These are phyloP conservation scores for Pseudogymnoascus sp. DNA, from an alignment of 2,329 filamentous ascomycete species.

Conservation along the genomic window DNA sequence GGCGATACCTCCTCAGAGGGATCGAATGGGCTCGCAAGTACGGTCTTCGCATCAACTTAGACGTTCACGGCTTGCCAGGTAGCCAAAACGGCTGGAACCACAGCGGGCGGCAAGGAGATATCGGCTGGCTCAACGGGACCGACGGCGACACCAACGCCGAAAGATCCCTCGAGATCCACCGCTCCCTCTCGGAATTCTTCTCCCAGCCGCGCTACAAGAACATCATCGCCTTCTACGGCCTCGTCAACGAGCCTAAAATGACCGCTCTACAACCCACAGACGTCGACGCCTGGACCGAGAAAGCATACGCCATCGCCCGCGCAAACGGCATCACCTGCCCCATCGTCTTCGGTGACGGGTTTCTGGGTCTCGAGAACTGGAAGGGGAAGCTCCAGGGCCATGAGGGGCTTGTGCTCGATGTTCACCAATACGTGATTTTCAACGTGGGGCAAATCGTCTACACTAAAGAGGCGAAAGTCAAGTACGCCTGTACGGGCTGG, in stretches of 20 bases:
- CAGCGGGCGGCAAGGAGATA: conserved; percentile 70
- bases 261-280: conserved; percentile 48
- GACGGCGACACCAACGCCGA: conserved; percentile 70
- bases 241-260: conserved; percentile 93
- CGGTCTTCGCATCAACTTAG: conserved; percentile 84
- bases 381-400: conserved; percentile 68
- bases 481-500: conserved; percentile 85
- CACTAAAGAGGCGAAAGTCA: conserved; percentile 73
- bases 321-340: conserved; percentile 65
- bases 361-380: conserved; percentile 87
- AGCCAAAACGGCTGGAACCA: conserved; percentile 99
- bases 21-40: conserved; percentile 94
- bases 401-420: conserved; percentile 76
- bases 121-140: conserved; percentile 87
- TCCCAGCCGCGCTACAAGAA: conserved; percentile 88
- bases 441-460: conserved; percentile 78
- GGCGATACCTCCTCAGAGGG: conserved; percentile 84
- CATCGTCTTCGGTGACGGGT: conserved; percentile 87
- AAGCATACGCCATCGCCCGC: conserved; percentile 64
- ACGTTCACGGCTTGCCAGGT: conserved; percentile 83
- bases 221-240: conserved; percentile 83
- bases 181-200: conserved; percentile 84
- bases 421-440: conserved; percentile 98
- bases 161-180: conserved; percentile 77
- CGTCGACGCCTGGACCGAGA: conserved; percentile 72